Base-by-base conservation (phyloP, 1,284 basidiomycete species). In the Leccinum pachyderme region DNA sequence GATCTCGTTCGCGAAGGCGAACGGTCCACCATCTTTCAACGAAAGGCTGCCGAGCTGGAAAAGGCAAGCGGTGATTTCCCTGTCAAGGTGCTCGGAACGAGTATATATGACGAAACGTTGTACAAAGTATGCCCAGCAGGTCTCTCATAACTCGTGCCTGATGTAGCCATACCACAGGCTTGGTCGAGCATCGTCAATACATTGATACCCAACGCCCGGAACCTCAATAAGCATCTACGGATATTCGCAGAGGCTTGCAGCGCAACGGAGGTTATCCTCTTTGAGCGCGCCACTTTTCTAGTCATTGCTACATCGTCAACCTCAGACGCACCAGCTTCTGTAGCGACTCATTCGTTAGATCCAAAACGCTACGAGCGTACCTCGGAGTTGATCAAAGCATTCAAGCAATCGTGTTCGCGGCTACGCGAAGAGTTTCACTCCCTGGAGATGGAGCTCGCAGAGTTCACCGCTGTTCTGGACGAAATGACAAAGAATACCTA, bases 111-210 rank as follows among this genome's bases (percentile, higher is more conserved):
- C 71, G 96, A 99, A 73, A 95, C 91, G 60, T 75, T 99, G 47
- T 99, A 99, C 78, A 93, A 91, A 80, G 95, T 90, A 67, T 60
- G 81, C 67, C 12, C 46, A 22, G 11, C 41, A 39, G 46, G 4
- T 53, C 49, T 53, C 56, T 46, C 25, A 32, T 49, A 28, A 18
- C 25, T 43, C 47, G 47, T 55, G 43, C 47, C 51, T 60, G 49
- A 56, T 54, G 31, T 35, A n/a, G n/a, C 49, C 58, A 22, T 44
- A 25, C 33, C 7, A 31, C 61, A 98, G 92, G 96, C 97, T 9
- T 99, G 96, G 97, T 98, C 97, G 27, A 86, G 86, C 59, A 97
- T 99, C 61, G 94, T 99, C 7, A 94, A 98, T 66, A 94, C 93
- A 9, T 82, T 98, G 59, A 97, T 99, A 54, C 97, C 97, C 2